These are phyloP conservation scores for Cryptosporidium viatorum DNA, from an alignment of 169 alveolate species.

Conservation along the genomic window DNA sequence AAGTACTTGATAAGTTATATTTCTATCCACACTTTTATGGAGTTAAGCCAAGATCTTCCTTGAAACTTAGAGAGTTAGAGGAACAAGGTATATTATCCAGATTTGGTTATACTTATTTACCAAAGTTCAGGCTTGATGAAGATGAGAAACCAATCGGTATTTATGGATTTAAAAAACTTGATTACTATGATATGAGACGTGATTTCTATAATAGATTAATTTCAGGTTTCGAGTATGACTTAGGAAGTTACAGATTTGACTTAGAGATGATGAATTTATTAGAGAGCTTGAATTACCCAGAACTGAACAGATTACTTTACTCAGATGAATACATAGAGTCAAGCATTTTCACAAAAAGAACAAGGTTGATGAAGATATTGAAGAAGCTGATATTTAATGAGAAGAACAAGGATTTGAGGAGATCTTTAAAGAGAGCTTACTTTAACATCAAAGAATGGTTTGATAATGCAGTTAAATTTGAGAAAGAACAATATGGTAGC, in stretches of 20 bases:
- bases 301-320: background rate
- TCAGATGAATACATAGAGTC: background rate
- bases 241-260: background rate
- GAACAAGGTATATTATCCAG: conserved; percentile 1
- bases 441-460: conserved; percentile 8
- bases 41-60: background rate
- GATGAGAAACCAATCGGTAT: conserved; percentile 7
- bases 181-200: background rate
- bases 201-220: background rate
- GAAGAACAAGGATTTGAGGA: background rate
- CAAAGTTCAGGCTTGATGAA: conserved; percentile 1
- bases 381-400: conserved; percentile 3
- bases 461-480: background rate
- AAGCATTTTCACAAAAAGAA: conserved; percentile 24
- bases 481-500: background rate
- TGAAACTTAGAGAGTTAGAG: background rate
- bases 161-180: conserved; percentile 18
- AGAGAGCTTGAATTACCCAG: background rate
- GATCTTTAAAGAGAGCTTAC: conserved; percentile 1
- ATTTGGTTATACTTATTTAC: conserved; percentile 12
- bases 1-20: conserved; percentile 36
- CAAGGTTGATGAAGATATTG: background rate
- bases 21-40: conserved; percentile 42
- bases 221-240: conserved; percentile 2
- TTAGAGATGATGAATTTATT: conserved; percentile 10